These are phyloP conservation scores for Closterium sp. DNA, from an alignment of 139 green algal species.

Conservation along the genomic window DNA sequence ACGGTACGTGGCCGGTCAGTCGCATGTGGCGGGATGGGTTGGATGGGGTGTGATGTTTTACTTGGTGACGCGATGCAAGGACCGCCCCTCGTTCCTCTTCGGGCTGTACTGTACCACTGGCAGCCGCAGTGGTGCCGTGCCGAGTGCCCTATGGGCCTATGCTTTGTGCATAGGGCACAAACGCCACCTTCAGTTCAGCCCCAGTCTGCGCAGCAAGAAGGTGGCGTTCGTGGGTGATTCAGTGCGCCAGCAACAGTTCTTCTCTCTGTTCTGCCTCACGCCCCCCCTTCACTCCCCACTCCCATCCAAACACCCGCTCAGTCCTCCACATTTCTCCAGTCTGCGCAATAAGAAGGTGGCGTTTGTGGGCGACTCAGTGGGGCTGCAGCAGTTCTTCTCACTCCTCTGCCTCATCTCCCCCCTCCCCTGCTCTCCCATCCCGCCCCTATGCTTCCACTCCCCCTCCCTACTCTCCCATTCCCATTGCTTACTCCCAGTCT, in stretches of 20 bases:
- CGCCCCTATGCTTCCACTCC: not conserved
- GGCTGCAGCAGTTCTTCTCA: slow-evolving; percentile 4
- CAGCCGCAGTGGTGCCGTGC: no score
- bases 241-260: slow-evolving; percentile 6
- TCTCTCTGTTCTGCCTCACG: not conserved
- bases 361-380: slow-evolving; percentile 3
- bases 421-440: no score
- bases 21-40: no score
- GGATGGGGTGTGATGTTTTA: no score
- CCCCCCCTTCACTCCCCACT: no score
- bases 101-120: no score
- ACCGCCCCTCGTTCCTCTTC: slow-evolving; percentile 1
- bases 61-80: no score
- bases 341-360: not conserved
- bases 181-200: no score
- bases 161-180: no score
- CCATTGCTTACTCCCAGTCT: not conserved
- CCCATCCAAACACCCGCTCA: no score
- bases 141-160: no score
- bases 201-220: not conserved
- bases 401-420: not conserved
- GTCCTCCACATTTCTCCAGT: no score
- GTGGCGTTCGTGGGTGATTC: slow-evolving; percentile 4
- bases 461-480: not conserved
- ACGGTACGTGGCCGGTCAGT: slow-evolving; percentile 10